Evolutionary conservation across 2,329 filamentous ascomycete species (phyloP).

Genomic region (Ascochyta fabae): DNA sequence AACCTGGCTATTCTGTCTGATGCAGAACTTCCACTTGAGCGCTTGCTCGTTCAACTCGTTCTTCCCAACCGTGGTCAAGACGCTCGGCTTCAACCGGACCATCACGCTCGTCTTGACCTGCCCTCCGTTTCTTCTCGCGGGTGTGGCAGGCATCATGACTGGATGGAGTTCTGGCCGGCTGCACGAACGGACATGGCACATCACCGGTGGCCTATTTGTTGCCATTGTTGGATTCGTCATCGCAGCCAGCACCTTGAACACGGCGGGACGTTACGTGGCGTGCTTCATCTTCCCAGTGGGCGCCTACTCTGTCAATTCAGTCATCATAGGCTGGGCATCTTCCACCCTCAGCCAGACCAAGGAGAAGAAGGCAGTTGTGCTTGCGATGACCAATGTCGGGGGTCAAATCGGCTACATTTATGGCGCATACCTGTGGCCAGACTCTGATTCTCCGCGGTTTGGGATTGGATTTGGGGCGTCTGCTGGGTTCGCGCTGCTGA

Average conservation of each 20-base stretch:
- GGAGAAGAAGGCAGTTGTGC: conserved; percentile 40
- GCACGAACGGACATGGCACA: conserved; percentile 60
- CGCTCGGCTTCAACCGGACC: conserved; percentile 47
- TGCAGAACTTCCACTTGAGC: conserved; percentile 40
- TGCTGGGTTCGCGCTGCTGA: conserved; percentile 35
- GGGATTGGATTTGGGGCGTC: conserved; percentile 40
- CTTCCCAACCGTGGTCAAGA: conserved; percentile 46
- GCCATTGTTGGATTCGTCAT: conserved; percentile 54
- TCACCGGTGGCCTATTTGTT: conserved; percentile 51
- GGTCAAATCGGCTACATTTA: conserved; percentile 43
- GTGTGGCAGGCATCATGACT: conserved; percentile 54
- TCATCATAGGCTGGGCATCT: conserved; percentile 40
- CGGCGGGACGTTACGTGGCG: conserved; percentile 36
- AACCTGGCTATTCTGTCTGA: conserved; percentile 42
- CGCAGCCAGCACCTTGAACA: conserved; percentile 36
- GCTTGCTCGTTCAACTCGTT: conserved; percentile 43
- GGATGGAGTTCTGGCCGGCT: conserved; percentile 59
- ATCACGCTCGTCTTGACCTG: conserved; percentile 49
- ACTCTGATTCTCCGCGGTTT: conserved; percentile 32
- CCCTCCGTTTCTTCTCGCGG: conserved; percentile 58
- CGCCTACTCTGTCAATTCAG: conserved; percentile 40
- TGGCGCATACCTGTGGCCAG: conserved; percentile 37
- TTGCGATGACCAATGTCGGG: conserved; percentile 43
- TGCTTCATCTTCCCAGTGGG: conserved; percentile 43
- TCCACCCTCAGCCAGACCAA: conserved; percentile 39